Conservation (phyloP, 805 yeast species). For the Sugiyamaella floridensis region DNA sequence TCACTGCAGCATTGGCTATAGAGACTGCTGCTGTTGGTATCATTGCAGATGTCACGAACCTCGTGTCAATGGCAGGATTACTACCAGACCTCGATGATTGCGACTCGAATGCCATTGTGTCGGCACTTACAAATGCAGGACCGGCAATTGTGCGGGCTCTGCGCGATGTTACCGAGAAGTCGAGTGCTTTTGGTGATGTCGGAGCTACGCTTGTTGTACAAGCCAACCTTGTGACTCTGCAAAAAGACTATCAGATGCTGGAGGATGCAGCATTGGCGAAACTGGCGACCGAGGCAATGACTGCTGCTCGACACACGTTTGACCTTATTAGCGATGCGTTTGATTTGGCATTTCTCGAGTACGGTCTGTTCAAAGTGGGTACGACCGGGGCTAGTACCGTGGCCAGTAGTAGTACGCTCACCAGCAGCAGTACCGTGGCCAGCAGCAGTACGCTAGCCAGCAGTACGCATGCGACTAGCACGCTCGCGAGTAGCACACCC, state of each 20-base stretch:
- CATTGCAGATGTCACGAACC: slow-evolving; percentile 14
- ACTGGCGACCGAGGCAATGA: neutral
- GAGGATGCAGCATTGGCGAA: slow-evolving; percentile 15
- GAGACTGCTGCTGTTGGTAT: slow-evolving; percentile 23
- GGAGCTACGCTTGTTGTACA: slow-evolving; percentile 21
- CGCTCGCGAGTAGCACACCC: neutral
- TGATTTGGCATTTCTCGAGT: slow-evolving; percentile 92
- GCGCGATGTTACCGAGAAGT: slow-evolving; percentile 19
- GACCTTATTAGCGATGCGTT: slow-evolving; percentile 25
- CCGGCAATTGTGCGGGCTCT: slow-evolving; percentile 18
- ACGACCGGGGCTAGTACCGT: slow-evolving; percentile 52
- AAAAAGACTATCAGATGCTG: slow-evolving; percentile 17
- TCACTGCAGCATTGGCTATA: slow-evolving; percentile 26
- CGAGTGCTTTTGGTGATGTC: slow-evolving; percentile 21
- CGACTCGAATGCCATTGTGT: slow-evolving; percentile 12
- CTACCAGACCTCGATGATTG: slow-evolving; percentile 8
- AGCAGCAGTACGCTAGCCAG: no score
- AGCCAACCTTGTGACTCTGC: slow-evolving; percentile 20
- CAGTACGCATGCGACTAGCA: no score
- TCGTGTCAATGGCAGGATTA: slow-evolving; percentile 7
- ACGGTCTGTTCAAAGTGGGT: slow-evolving; percentile 77
- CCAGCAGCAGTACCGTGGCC: neutral
- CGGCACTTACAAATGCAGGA: slow-evolving; percentile 8
- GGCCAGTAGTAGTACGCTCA: neutral
- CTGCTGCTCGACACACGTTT: neutral